phyloP scores from a whole-genome alignment of 225 moss, liverwort and hornwort species.

The Takakia lepidozioides region DNA sequence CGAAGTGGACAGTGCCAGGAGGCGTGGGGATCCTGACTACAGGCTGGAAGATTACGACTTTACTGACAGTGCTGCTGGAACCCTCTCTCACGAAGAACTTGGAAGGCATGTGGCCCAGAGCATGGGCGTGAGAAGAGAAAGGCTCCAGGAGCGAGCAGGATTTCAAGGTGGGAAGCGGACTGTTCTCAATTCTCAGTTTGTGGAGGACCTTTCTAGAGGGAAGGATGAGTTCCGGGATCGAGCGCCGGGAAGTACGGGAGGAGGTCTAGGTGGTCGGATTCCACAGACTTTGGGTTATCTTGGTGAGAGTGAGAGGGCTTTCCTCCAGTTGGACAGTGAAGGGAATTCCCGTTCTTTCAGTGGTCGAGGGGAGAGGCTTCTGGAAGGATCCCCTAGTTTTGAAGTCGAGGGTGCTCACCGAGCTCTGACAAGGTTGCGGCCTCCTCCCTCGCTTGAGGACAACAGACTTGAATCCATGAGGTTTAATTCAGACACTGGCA shows the following conservation, averaged over 20 bases:
- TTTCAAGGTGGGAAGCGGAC: neutral
- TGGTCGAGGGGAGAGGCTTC: conserved; percentile 2
- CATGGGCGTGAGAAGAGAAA: too few species aligned
- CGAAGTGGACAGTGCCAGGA: too few species aligned
- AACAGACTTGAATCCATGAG: conserved; percentile 2
- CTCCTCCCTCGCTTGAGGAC: conserved; percentile 2
- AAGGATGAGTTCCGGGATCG: neutral
- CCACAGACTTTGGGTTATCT: neutral
- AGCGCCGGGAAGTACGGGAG: neutral
- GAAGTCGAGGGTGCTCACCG: neutral
- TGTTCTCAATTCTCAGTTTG: conserved; percentile 2
- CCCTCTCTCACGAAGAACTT: too few species aligned
- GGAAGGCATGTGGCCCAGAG: too few species aligned
- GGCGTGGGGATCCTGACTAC: too few species aligned
- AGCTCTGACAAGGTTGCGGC: neutral
- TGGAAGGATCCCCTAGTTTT: neutral
- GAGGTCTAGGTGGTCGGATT: neutral
- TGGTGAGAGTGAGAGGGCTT: neutral
- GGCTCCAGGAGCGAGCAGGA: too few species aligned
- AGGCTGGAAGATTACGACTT: too few species aligned
- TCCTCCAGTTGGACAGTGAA: conserved; percentile 1
- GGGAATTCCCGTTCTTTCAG: conserved; percentile 1
- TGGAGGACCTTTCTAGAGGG: conserved; percentile 8
- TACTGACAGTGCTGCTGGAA: too few species aligned
- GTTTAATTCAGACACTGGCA: neutral